Conservation (phyloP, 2,329 filamentous ascomycete genomes). For the Hypoxylon sp. region DNA sequence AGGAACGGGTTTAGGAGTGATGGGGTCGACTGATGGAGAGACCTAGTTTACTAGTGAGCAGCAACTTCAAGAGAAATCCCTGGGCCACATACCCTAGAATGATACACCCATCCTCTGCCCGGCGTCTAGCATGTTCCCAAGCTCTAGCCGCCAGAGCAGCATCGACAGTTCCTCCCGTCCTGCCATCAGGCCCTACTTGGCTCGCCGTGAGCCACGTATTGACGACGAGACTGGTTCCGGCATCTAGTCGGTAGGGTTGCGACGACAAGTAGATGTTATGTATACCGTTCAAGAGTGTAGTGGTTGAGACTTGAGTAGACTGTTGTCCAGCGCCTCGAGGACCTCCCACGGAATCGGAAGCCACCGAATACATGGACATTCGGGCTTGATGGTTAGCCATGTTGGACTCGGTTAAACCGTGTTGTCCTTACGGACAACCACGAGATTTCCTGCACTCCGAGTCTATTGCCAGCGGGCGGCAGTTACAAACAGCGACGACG, state of each 20-base stretch:
- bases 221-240: slow-evolving; percentile 90
- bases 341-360: slow-evolving; percentile 72
- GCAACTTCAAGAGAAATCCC: slow-evolving; percentile 22
- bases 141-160: slow-evolving; percentile 80
- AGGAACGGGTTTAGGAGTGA: slow-evolving; percentile 87
- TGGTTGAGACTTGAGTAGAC: slow-evolving; percentile 87
- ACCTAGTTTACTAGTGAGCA: slow-evolving; percentile 65
- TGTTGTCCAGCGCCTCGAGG: slow-evolving; percentile 73
- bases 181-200: slow-evolving; percentile 76
- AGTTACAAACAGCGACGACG: slow-evolving; percentile 1
- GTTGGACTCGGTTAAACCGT: slow-evolving; percentile 51
- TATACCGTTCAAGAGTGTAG: slow-evolving; percentile 89
- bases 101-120: slow-evolving; percentile 96
- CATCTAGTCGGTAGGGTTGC: slow-evolving; percentile 87
- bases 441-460: slow-evolving; percentile 41
- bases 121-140: slow-evolving; percentile 95
- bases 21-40: slow-evolving; percentile 88
- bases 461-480: background rate
- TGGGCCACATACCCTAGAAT: slow-evolving; percentile 80
- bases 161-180: slow-evolving; percentile 83
- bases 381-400: slow-evolving; percentile 69
- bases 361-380: slow-evolving; percentile 78
- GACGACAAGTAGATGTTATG: slow-evolving; percentile 89
- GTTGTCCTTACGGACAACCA: slow-evolving; percentile 59
- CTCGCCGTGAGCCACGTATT: slow-evolving; percentile 94